Base-by-base conservation (phyloP, 2,329 filamentous ascomycete genomes). In the Epichloe typhina region DNA sequence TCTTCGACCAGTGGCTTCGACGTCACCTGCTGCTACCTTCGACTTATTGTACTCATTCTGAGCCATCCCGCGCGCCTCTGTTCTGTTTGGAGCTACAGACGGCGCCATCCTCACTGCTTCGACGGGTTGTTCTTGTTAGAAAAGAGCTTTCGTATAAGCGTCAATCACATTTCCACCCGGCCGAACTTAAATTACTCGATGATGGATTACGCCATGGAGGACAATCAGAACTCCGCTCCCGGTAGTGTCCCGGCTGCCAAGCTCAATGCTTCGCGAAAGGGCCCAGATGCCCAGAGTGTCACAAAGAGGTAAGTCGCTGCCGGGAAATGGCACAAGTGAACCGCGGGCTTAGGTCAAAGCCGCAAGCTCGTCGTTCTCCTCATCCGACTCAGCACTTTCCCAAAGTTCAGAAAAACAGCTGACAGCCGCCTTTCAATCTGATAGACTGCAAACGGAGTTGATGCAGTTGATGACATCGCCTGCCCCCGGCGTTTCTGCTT, bases 391-490 rank as follows among this genome's bases (percentile, higher is more conserved):
- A 3, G 6, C 33, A n/a, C 19, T 46, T 46, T 46, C 21, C 12
- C 9, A 37, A 15, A 15, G 35, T 19, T 11, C 23, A 38, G 36
- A 7, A 17, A 17, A 11, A 12, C 8, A 8, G 23, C 43, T 53
- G 31, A 53, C 49, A 41, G 3, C 4, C 4, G 4, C 13, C 3
- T 36, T n/a, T 4, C 26, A 47, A 42, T 23, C 7, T 15, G 9
- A 23, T 63, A 97, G 93, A 62, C 77, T 98, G 52, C 93, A 98
- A 71, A 94, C 90, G 46, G 93, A 98, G 71, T 79, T 98, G 59
- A 97, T 98, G 91, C 85, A 93, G 68, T 82, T 98, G 60, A 97
- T 98, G 93, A 90, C 89, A 61, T 90, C 90, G 41, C 84, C 90
- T 2, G 90, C 91, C 0, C 88, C 90, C 13, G 93, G 93, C 58